Base-by-base conservation (phyloP, 2,329 filamentous ascomycete species). In the Neofusicoccum sp. region DNA sequence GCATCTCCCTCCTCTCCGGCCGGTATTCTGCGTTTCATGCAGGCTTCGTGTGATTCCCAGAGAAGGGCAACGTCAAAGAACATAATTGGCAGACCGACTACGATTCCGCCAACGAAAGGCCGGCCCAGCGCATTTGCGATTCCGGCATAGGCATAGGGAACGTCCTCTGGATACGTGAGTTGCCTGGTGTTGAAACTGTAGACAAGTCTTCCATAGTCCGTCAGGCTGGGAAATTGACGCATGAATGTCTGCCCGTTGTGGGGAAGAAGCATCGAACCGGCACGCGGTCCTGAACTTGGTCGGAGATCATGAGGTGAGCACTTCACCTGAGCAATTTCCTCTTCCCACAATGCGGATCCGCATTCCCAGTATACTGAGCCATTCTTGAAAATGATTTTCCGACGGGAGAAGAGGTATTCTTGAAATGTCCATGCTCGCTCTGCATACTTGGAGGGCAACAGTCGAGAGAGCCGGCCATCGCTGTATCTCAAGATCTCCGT, bases 1-100 rank as follows among this genome's bases (percentile, higher is more conserved):
- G 38, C 24, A 26, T 58, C 56, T 4, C 6, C n/a, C 11, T 36
- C 33, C 28, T 56, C 51, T 11, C 31, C n/a, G 11, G 26, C 26
- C n/a, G 51, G 51, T n/a, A 33, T 14, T n/a, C 51, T 26, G 16
- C 36, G 51, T 26, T 56, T 56, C 51, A 56, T 54, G 28, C 51
- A 56, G 11, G 51, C 38, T 28, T 56, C 51, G 6, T 56, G 51
- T n/a, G 51, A 56, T n/a, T 24, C 56, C 65, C 65, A 67, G 30
- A 65, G 56, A 16, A 67, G 51, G 7, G 61, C 61, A 2, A 60
- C 44, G 40, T 67, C 65, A 40, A 66, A 63, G 53, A 61, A 64
- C 51, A 64, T 61, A 58, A 63, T 51, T 44, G 65, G 63, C 5
- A 67, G 31, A 3, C 65, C 65, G 30, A 60, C 61, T 4, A 65